A percentile compares a stretch with the other conserved stretches of the same genome.
Evolutionary conservation across 257 asterid genomes (phyloP).

Genomic region (Capsicum rhomboideum): DNA sequence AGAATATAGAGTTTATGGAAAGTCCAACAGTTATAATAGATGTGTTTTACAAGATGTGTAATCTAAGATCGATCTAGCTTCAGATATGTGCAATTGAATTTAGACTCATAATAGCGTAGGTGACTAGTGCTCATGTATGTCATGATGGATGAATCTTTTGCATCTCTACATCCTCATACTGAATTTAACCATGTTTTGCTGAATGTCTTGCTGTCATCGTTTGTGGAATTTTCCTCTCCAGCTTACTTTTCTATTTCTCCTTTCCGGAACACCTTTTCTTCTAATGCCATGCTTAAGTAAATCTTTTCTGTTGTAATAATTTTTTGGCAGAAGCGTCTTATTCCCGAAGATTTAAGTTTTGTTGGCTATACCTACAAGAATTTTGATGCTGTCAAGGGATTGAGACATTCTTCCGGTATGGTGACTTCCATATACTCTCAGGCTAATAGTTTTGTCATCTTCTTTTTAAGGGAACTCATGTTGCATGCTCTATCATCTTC

Average conservation of each 20-base stretch:
- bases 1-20: neutral
- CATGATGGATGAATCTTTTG: neutral
- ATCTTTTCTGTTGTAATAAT: neutral
- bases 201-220: neutral
- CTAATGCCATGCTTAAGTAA: neutral
- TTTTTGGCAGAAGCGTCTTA: conserved; percentile 41
- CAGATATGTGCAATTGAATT: neutral
- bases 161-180: neutral
- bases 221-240: neutral
- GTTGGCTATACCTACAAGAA: conserved; percentile 82
- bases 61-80: neutral
- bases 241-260: neutral
- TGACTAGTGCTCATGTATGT: neutral
- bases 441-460: neutral
- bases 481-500: conserved; percentile 9
- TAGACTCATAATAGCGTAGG: neutral
- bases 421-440: neutral
- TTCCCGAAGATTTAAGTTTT: conserved; percentile 60
- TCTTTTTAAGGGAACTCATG: conserved; percentile 13
- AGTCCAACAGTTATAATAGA: neutral
- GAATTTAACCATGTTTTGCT: neutral
- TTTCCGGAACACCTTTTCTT: neutral
- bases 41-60: neutral
- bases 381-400: conserved; percentile 66
- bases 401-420: conserved; percentile 30